These are phyloP conservation scores for Acacia confusa DNA, from an alignment of 306 rosid genomes.

Conservation along the genomic window DNA sequence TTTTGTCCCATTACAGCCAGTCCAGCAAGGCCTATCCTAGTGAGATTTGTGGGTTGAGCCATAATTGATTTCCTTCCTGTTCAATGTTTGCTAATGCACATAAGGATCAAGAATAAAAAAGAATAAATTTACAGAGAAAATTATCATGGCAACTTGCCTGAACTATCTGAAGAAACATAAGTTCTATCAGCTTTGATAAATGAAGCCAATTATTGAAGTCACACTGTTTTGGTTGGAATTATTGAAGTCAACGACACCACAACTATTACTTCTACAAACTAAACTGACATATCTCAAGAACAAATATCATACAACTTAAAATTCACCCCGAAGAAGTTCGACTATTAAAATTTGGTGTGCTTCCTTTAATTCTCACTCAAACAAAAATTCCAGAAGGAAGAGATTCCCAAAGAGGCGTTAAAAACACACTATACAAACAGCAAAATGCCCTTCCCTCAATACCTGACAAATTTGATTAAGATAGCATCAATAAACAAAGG, in stretches of 20 bases:
- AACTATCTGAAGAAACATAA: neutral
- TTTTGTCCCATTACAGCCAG: slow-evolving; percentile 97
- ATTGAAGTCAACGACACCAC: neutral
- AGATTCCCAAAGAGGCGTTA: slow-evolving; percentile 4
- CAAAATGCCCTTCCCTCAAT: neutral
- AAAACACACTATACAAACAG: slow-evolving; percentile 7
- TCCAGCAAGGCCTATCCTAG: slow-evolving; percentile 86
- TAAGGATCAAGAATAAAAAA: slow-evolving; percentile 6
- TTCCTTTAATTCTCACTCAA: neutral
- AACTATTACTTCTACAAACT: neutral
- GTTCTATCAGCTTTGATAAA: neutral
- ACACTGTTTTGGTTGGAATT: neutral
- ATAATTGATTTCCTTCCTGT: slow-evolving; percentile 64
- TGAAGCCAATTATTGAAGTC: neutral
- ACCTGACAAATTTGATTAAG: neutral
- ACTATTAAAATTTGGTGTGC: neutral
- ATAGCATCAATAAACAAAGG: neutral
- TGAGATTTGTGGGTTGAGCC: slow-evolving; percentile 46
- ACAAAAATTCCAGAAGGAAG: neutral
- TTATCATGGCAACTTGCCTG: neutral
- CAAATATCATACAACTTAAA: neutral
- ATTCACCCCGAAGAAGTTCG: neutral
- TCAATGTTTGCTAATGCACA: slow-evolving; percentile 8
- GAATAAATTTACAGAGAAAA: neutral
- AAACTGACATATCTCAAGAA: slow-evolving; percentile 13